Conservation (phyloP, 2,329 filamentous ascomycete genomes). For the Claviceps spartinae region DNA sequence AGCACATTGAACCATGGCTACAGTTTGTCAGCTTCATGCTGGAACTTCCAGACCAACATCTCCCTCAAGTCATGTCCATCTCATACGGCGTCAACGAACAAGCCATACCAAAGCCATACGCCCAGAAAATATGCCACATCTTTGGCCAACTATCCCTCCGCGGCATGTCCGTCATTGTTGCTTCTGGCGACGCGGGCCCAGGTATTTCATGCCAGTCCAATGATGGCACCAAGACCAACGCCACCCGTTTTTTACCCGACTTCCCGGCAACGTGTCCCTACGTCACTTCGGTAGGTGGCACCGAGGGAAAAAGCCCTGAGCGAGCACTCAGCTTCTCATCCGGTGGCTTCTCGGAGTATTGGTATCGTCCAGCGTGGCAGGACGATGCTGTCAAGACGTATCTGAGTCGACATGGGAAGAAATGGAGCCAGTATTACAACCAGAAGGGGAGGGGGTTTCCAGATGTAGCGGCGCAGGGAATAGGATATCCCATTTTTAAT, state of each 20-base stretch:
- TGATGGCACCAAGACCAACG: slow-evolving; percentile 16
- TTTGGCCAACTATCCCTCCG: slow-evolving; percentile 53
- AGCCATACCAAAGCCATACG: slow-evolving; percentile 44
- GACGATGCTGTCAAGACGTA: slow-evolving; percentile 32
- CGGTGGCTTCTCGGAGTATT: slow-evolving; percentile 37
- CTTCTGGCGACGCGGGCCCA: slow-evolving; percentile 42
- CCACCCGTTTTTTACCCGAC: slow-evolving; percentile 19
- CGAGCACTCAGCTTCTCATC: slow-evolving; percentile 37
- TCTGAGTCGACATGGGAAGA: slow-evolving; percentile 25
- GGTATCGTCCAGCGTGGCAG: slow-evolving; percentile 30
- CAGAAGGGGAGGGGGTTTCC: slow-evolving; percentile 42
- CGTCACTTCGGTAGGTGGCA: slow-evolving; percentile 49
- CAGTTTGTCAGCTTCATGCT: slow-evolving; percentile 49
- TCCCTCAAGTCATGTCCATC: slow-evolving; percentile 53
- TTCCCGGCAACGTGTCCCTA: slow-evolving; percentile 39
- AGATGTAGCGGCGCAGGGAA: slow-evolving; percentile 44
- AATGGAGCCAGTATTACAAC: slow-evolving; percentile 36
- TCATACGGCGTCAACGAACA: slow-evolving; percentile 61
- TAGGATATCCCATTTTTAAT: slow-evolving; percentile 20
- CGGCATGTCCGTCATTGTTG: slow-evolving; percentile 53
- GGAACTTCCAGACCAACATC: slow-evolving; percentile 32
- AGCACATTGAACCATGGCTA: slow-evolving; percentile 52
- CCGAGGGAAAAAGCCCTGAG: slow-evolving; percentile 37
- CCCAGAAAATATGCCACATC: slow-evolving; percentile 35
- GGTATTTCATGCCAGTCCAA: slow-evolving; percentile 24